Evolutionary conservation across 179 eudicot genomes (phyloP).

Genomic region (Corrigiola litoralis): DNA sequence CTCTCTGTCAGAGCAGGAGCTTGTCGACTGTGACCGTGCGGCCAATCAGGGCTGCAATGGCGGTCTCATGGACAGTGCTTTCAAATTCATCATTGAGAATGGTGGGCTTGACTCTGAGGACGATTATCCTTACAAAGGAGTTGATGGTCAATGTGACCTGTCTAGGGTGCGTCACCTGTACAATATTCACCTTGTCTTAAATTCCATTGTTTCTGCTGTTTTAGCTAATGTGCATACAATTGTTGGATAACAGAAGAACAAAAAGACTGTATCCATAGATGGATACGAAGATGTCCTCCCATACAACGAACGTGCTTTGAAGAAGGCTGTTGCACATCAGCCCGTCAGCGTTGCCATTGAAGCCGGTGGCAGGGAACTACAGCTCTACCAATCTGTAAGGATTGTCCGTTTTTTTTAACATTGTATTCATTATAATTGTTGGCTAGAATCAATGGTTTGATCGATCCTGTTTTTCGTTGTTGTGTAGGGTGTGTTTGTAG

Average conservation of each 20-base stretch:
- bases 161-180: constrained; percentile 35
- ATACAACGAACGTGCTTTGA: constrained; percentile 53
- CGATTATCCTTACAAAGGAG: constrained; percentile 70
- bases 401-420: neutral
- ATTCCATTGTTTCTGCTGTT: neutral
- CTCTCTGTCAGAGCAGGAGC: constrained; percentile 76
- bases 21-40: constrained; percentile 64
- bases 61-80: constrained; percentile 85
- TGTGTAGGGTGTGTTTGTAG: constrained; percentile 66
- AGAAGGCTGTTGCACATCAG: constrained; percentile 84
- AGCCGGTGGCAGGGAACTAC: constrained; percentile 67
- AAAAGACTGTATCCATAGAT: constrained; percentile 65
- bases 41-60: constrained; percentile 67
- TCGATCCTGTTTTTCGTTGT: neutral
- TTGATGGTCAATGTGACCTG: constrained; percentile 53
- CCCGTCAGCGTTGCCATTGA: constrained; percentile 87
- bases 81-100: constrained; percentile 55
- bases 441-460: neutral
- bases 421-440: too few species aligned
- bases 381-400: constrained; percentile 62
- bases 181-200: neutral
- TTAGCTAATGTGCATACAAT: neutral
- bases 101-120: constrained; percentile 78
- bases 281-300: constrained; percentile 82
- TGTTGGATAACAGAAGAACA: constrained; percentile 47